Base-by-base conservation (phyloP, 2,329 filamentous ascomycete genomes). In the Aspergillus quadricinctus region DNA sequence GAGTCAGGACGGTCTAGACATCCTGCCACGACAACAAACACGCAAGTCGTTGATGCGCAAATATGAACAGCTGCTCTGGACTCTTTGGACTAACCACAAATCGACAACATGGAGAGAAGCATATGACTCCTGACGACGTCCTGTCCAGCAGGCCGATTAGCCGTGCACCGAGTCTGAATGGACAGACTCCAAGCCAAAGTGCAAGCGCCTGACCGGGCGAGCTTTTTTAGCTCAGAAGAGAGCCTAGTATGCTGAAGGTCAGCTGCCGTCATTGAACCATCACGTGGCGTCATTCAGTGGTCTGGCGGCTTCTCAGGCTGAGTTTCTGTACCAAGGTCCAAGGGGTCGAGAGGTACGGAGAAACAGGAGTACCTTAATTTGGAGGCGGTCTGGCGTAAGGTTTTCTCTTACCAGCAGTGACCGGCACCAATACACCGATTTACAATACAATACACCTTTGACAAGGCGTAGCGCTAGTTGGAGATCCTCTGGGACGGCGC, bases 221-320 rank as follows among this genome's bases (percentile, higher is more conserved):
- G 54, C 49, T 37, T 45, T 55, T 54, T 51, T 57, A 23, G 41
- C 8, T 6, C n/a, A 3, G 19, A 5, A 17, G 21, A 46, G 3
- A 7, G 31, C 14, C 9, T 37, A 37, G 54, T 56, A 49, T 45
- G 52, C 27, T 23, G 54, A 54, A 58, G 61, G 61, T 64, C 62
- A 63, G 61, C 63, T 66, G 64, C 57, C 57, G 59, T 65, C 64
- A 61, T 65, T 50, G 19, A 57, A 49, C 56, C 62, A 67, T 69
- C 67, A 70, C 68, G 68, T 70, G 68, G 67, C 61, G 62, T 63
- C 58, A 66, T 60, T 28, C 37, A 50, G 28, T 48, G 56, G 49
- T 35, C 54, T 61, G 55, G 50, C 49, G 56, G 52, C 57, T 52
- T n/a, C 31, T 37, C 5, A 37, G 31, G 31, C 14, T 37, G 14